Conservation (phyloP, 441 rosid species). For the Syzygium syzygioides region DNA sequence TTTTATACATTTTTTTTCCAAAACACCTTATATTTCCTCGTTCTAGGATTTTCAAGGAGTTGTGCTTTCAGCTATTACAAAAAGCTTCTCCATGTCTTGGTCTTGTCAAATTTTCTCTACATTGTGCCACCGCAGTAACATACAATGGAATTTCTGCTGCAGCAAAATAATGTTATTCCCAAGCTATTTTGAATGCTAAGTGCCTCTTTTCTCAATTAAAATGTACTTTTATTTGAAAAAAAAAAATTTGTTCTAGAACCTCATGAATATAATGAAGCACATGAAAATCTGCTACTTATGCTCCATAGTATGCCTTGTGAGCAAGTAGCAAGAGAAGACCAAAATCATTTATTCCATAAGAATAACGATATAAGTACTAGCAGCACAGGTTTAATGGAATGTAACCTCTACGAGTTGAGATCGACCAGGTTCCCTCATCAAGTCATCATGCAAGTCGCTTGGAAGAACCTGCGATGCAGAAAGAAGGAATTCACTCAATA, state of each 20-base stretch:
- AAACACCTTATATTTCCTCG: not conserved
- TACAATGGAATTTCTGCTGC: not conserved
- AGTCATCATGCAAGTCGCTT: constrained; percentile 33
- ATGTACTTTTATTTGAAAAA: not conserved
- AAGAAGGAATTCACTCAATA: not conserved
- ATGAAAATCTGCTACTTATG: not conserved
- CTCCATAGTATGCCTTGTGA: not conserved
- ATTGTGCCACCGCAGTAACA: not conserved
- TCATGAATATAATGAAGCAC: not conserved
- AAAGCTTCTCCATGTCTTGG: not conserved
- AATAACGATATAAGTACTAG: not conserved
- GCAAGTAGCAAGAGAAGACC: not conserved
- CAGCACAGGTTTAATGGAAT: not conserved
- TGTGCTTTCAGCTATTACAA: not conserved
- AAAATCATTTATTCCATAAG: not conserved
- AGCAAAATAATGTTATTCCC: not conserved
- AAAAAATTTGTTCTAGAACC: not conserved
- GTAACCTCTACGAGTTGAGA: constrained; percentile 51
- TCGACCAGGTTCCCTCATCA: constrained; percentile 42
- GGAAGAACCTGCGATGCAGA: constrained; percentile 48
- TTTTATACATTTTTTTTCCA: not conserved
- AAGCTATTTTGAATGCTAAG: not conserved
- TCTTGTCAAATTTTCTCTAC: not conserved
- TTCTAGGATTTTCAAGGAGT: not conserved
- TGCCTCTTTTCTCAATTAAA: not conserved